These are phyloP conservation scores for Mucor velutinosus DNA, from an alignment of 371 early-diverging fungal genomes.

Conservation along the genomic window DNA sequence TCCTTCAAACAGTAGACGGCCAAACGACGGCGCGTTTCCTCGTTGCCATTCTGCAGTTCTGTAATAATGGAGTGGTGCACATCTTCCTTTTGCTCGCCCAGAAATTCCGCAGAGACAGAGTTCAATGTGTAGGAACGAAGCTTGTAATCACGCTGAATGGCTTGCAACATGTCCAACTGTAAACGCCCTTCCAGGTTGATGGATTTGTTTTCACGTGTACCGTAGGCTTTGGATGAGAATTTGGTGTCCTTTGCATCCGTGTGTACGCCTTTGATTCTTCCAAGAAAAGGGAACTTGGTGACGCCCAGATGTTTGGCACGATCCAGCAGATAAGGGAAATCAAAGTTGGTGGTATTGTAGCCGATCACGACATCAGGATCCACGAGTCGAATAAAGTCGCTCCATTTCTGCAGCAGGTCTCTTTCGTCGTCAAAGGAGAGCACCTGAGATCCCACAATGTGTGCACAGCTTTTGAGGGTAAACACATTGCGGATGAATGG, in stretches of 20 bases:
- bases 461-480: slow-evolving; percentile 86
- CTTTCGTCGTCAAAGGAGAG: slow-evolving; percentile 84
- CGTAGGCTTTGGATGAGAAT: slow-evolving; percentile 93
- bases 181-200: slow-evolving; percentile 96
- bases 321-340: slow-evolving; percentile 97
- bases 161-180: slow-evolving; percentile 94
- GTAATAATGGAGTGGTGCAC: slow-evolving; percentile 99
- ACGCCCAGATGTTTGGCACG: slow-evolving; percentile 86
- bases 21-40: slow-evolving; percentile 95
- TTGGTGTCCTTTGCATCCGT: slow-evolving; percentile 83
- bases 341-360: slow-evolving; percentile 99
- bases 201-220: slow-evolving; percentile 88
- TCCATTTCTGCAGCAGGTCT: slow-evolving; percentile 88
- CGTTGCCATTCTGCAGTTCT: slow-evolving; percentile 93
- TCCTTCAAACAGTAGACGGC: slow-evolving; percentile 99
- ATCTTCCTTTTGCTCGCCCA: slow-evolving; percentile 99
- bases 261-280: slow-evolving; percentile 71
- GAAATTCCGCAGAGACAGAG: slow-evolving; percentile 96
- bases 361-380: slow-evolving; percentile 93
- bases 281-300: slow-evolving; percentile 81
- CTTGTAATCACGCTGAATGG: slow-evolving; percentile 98
- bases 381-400: slow-evolving; percentile 79
- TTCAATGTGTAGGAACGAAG: slow-evolving; percentile 98
- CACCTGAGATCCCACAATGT: slow-evolving; percentile 94
- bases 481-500: slow-evolving; percentile 95